A percentile compares a stretch with the other conserved stretches of the same genome.
Conservation (phyloP, 768 basidiomycete species). For the Lactarius psammicola region DNA sequence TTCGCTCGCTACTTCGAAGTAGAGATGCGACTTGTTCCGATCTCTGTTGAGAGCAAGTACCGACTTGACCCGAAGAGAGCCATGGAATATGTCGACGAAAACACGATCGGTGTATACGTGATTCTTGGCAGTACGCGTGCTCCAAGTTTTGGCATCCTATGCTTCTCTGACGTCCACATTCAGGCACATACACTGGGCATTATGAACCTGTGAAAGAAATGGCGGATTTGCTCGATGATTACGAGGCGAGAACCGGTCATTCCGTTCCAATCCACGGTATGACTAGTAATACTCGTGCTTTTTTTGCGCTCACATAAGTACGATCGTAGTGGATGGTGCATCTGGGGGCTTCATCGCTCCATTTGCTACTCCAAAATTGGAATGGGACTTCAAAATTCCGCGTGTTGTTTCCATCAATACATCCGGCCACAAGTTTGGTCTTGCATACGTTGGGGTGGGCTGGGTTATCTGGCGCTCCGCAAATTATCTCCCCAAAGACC, state of each 20-base stretch:
- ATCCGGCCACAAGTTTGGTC: slow-evolving; percentile 60
- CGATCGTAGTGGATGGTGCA: slow-evolving; percentile 50
- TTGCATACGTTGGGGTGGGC: slow-evolving; percentile 57
- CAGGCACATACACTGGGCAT: slow-evolving; percentile 50
- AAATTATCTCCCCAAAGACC: slow-evolving; percentile 60
- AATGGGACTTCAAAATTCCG: slow-evolving; percentile 60
- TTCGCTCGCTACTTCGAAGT: slow-evolving; percentile 69
- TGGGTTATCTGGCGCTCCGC: slow-evolving; percentile 64
- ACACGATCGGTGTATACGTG: slow-evolving; percentile 68
- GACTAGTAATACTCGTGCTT: background rate
- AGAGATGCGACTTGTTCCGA: slow-evolving; percentile 61
- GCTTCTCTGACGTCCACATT: background rate
- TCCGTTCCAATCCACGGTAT: slow-evolving; percentile 45
- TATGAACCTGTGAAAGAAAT: slow-evolving; percentile 85
- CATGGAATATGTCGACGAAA: slow-evolving; percentile 66
- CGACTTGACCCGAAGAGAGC: slow-evolving; percentile 69
- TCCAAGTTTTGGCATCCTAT: background rate
- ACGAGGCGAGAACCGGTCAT: slow-evolving; percentile 47
- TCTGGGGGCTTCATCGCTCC: slow-evolving; percentile 64
- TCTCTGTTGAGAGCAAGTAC: slow-evolving; percentile 67
- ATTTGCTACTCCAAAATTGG: slow-evolving; percentile 52
- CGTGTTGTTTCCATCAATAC: slow-evolving; percentile 60
- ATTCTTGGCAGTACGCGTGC: slow-evolving; percentile 48
- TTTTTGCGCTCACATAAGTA: slow-evolving; percentile 26
- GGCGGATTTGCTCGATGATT: slow-evolving; percentile 65